phyloP scores from a whole-genome alignment of 1,284 basidiomycete species.

The Nidula niveotomentosa region DNA sequence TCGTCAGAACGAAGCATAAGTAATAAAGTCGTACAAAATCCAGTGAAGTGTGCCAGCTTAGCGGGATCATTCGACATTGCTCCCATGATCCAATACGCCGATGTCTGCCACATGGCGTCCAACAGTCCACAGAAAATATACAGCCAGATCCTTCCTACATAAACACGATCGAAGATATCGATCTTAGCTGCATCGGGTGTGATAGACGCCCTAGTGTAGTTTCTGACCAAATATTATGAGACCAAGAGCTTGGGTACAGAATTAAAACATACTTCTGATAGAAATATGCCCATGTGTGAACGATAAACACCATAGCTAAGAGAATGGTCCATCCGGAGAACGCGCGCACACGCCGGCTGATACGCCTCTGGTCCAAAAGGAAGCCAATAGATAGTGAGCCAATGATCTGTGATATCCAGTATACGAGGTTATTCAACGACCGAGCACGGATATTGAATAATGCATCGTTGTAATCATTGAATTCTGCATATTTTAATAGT shows the following conservation, averaged over 20 bases:
- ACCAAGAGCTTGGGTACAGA: too few relatives aligned
- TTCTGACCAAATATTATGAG: constrained; percentile 26
- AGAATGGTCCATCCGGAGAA: constrained; percentile 63
- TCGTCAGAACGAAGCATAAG: too few relatives aligned
- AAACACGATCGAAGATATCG: constrained; percentile 53
- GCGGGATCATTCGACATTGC: constrained; percentile 60
- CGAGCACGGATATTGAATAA: constrained; percentile 69
- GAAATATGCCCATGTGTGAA: constrained; percentile 69
- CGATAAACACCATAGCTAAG: constrained; percentile 58
- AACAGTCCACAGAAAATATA: constrained; percentile 62
- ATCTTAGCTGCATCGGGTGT: constrained; percentile 38
- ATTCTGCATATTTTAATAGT: constrained; percentile 36
- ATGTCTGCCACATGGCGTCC: constrained; percentile 63
- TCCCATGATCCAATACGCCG: constrained; percentile 59
- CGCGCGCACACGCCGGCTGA: constrained; percentile 61
- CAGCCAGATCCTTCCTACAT: constrained; percentile 51
- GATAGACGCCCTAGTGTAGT: constrained; percentile 57
- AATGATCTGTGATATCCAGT: constrained; percentile 68
- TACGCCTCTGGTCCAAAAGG: constrained; percentile 53
- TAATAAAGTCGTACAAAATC: constrained; percentile 38
- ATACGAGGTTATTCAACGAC: constrained; percentile 65
- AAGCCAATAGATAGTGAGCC: constrained; percentile 64
- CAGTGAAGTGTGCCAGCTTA: constrained; percentile 56
- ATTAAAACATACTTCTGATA: constrained; percentile 56
- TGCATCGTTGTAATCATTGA: constrained; percentile 65